A percentile compares a stretch with the other conserved stretches of the same genome.
Conservation (phyloP, 2,329 filamentous ascomycete species). For the Calonectria honghensis region DNA sequence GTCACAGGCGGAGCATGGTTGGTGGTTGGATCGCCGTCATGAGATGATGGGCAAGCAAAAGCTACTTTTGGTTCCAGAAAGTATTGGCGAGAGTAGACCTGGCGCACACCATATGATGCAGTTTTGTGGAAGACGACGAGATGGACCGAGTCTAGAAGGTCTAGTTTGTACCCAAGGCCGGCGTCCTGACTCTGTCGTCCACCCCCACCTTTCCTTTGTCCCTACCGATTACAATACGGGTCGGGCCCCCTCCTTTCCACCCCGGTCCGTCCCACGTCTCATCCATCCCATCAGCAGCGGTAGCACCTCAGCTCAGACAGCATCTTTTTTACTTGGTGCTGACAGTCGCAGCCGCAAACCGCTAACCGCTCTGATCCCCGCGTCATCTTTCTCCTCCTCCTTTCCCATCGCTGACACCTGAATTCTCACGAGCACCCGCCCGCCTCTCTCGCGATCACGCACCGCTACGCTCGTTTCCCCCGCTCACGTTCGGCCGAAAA, state of each 20-base stretch:
- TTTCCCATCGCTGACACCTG: not conserved
- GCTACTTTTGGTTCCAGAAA: conserved; percentile 17
- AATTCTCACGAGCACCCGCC: not conserved
- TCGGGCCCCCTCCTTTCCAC: conserved; percentile 7
- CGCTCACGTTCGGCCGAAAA: conserved; percentile 18
- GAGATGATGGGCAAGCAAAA: conserved; percentile 30
- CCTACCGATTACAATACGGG: conserved; percentile 17
- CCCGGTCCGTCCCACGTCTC: conserved; percentile 31
- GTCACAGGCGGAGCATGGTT: conserved; percentile 31
- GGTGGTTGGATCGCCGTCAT: conserved; percentile 29
- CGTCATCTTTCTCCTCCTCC: conserved; percentile 24
- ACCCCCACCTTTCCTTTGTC: conserved; percentile 28
- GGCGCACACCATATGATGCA: not conserved
- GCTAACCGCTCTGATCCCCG: conserved; percentile 19
- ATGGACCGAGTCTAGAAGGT: conserved; percentile 14
- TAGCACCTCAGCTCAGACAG: conserved; percentile 22
- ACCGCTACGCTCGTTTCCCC: conserved; percentile 1
- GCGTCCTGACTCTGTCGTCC: conserved; percentile 3
- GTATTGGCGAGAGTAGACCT: not conserved
- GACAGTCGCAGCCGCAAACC: conserved; percentile 24
- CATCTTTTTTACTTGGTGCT: conserved; percentile 35
- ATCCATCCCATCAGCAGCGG: conserved; percentile 26
- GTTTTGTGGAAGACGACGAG: conserved; percentile 5
- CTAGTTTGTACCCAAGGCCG: not conserved
- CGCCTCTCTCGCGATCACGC: conserved; percentile 10